Evolutionary conservation across 768 basidiomycete species (phyloP), one percentile per base, ranked within the genome.

Genomic region (Boletus reticulatus): DNA sequence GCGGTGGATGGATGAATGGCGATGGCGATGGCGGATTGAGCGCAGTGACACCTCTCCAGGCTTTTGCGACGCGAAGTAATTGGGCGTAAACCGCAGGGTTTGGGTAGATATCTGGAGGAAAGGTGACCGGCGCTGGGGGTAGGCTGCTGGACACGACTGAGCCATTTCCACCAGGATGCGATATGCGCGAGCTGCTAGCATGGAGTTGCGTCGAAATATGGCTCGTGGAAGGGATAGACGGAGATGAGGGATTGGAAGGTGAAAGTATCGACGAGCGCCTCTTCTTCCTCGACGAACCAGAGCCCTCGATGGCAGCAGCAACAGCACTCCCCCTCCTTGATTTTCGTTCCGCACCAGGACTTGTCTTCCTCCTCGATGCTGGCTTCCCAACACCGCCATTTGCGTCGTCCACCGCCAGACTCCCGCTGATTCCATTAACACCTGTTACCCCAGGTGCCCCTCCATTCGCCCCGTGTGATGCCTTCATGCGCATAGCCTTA

Each of bases 11-110:
- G 9, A 42, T 14, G 32, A 61, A 50, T 6, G 66, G 58, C 11
- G 58, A 62, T 1, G 68, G 27, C 27, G 27, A 29, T 29, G 27
- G 64, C 4, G 71, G 64, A 22, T 71, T 70, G 57, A 83, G 71
- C 8, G 86, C 87, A n/a, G 83, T 80, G 31, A 89, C 72, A 2
- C 88, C 87, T 10, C 88, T 74, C 87, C 87, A 90, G 17, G 78
- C 72, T 20, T 80, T 76, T 12, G 87, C 86, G 17, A 83, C 80
- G n/a, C 74, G 72, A n/a, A 78, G 76, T 3, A 89, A 76, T 38
- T 74, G 79, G 36, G 75, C 73, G 11, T 82, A 76, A 4, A 79
- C 76, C 42, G 78, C 57, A 42, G 68, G 68, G 16, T 69, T 64
- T 6, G 68, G 61, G 29, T 70, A 70, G 9, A 59, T 50, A 36